Base-by-base conservation (phyloP, 768 basidiomycete genomes). In the Podaxis mareebaensis region DNA sequence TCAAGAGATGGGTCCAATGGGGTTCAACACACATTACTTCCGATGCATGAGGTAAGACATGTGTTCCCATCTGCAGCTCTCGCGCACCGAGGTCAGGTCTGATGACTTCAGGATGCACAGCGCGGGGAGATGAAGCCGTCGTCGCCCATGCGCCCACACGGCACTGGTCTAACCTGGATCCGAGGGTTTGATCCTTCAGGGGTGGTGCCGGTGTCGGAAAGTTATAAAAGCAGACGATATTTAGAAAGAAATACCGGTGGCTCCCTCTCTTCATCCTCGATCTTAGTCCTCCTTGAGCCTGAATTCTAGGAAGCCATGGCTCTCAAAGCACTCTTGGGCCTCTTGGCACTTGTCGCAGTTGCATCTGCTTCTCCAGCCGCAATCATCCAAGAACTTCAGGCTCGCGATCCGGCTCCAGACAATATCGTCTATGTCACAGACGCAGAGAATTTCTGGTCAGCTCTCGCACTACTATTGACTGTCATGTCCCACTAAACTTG, bases 401-500 rank as follows among this genome's bases (percentile, higher is more conserved):
- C 49, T 26, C 49, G 49, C 12, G 49, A 20, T 24, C 20, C 49
- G 0, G 42, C 65, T 2, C 61, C 68, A 33, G 79, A 83, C 66
- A 85, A 85, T 64, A 81, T 80, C 46, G 85, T 86, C 59, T 78
- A 79, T 63, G 73, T 85, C 28, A 79, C 78, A 4, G 73, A 77
- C 40, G 72, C 74, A 1, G 72, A 78, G 33, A 73, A 72, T 22
- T 82, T 78, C 66, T 86, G 84, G 84, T 85, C 65, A 11, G 81
- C 66, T 10, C 33, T 33, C 33, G 33, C 10, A 3, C 7, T 49
- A 15, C 20, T 20, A 15, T 46, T 10, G 33, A 33, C 10, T 33
- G 8, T 0, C 33, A 3, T 2, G 8, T 33, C 8, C 33, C 33
- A 33, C 33, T 33, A 7, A 33, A 33, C 33, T 33, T 3, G 33